A percentile compares a stretch with the other conserved stretches of the same genome.
phyloP scores from a whole-genome alignment of 257 asterid genomes.

The Plantago ovata region DNA sequence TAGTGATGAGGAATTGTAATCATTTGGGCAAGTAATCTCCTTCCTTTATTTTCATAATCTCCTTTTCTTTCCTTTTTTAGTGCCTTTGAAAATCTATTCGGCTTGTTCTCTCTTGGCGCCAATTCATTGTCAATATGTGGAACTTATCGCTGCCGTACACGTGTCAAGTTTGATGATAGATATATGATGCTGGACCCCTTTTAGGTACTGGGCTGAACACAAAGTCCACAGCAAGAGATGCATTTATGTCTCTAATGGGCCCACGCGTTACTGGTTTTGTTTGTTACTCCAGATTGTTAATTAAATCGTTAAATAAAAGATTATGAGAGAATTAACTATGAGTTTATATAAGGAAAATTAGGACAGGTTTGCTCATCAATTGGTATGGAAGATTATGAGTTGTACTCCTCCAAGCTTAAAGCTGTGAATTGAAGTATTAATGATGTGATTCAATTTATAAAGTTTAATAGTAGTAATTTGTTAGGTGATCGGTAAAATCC shows the following conservation, averaged over 20 bases:
- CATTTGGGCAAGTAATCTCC: background rate
- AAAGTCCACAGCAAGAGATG: conserved; percentile 32
- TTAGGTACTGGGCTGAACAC: conserved; percentile 29
- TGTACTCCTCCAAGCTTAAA: too few relatives aligned
- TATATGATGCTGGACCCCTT: conserved; percentile 17
- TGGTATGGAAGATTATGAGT: too few relatives aligned
- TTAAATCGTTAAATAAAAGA: too few relatives aligned
- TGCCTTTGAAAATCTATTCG: conserved; percentile 10
- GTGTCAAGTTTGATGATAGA: conserved; percentile 6
- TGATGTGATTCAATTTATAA: too few relatives aligned
- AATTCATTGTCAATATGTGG: conserved; percentile 21
- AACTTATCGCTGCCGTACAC: conserved; percentile 20
- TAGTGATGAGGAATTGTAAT: background rate
- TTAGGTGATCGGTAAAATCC: too few relatives aligned
- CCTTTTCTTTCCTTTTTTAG: background rate
- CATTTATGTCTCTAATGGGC: conserved; percentile 23
- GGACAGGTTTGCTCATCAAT: too few relatives aligned
- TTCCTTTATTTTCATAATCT: conserved; percentile 1
- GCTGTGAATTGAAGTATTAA: too few relatives aligned
- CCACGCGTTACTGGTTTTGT: conserved; percentile 52
- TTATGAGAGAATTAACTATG: background rate
- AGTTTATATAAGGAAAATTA: background rate
- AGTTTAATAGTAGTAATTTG: too few relatives aligned
- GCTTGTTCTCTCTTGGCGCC: conserved; percentile 32
- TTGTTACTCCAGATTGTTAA: conserved; percentile 18